Conservation (phyloP, 1,284 basidiomycete genomes). For the Boletus smithii region DNA sequence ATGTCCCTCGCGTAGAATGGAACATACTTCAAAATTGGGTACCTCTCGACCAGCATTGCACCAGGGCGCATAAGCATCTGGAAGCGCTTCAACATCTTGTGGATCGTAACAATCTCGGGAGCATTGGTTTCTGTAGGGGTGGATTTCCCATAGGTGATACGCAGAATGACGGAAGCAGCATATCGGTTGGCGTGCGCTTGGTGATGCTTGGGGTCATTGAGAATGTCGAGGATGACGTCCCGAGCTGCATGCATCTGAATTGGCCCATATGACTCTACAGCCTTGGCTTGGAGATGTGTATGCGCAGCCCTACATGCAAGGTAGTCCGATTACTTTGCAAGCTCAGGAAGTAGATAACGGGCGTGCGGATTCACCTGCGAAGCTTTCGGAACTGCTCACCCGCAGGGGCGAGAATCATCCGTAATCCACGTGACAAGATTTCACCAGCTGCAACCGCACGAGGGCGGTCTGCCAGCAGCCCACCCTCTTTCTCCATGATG, state of each 20-base stretch:
- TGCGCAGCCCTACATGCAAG: conserved; percentile 35
- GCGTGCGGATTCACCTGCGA: conserved; percentile 23
- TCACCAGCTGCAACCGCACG: conserved; percentile 31
- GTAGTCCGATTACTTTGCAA: neutral
- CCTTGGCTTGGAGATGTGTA: conserved; percentile 39
- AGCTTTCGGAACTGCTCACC: conserved; percentile 35
- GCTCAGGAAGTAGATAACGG: neutral
- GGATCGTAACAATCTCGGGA: conserved; percentile 40
- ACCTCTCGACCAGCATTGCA: conserved; percentile 38
- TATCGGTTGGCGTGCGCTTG: conserved; percentile 40
- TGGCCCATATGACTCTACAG: conserved; percentile 35
- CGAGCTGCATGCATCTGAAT: conserved; percentile 39
- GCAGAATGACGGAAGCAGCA: conserved; percentile 46
- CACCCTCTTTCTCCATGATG: conserved; percentile 37
- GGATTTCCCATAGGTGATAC: conserved; percentile 48
- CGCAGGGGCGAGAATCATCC: conserved; percentile 33
- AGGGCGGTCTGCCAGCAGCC: conserved; percentile 34
- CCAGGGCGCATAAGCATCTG: conserved; percentile 40
- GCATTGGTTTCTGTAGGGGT: conserved; percentile 41
- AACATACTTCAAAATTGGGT: conserved; percentile 39
- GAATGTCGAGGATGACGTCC: conserved; percentile 39
- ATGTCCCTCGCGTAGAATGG: conserved; percentile 39
- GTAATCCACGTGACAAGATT: conserved; percentile 30
- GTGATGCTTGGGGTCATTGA: conserved; percentile 38
- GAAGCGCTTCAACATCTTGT: conserved; percentile 37